These are phyloP conservation scores for Rhexocercosporidium sp. DNA, from an alignment of 2,329 filamentous ascomycete genomes.

Conservation along the genomic window DNA sequence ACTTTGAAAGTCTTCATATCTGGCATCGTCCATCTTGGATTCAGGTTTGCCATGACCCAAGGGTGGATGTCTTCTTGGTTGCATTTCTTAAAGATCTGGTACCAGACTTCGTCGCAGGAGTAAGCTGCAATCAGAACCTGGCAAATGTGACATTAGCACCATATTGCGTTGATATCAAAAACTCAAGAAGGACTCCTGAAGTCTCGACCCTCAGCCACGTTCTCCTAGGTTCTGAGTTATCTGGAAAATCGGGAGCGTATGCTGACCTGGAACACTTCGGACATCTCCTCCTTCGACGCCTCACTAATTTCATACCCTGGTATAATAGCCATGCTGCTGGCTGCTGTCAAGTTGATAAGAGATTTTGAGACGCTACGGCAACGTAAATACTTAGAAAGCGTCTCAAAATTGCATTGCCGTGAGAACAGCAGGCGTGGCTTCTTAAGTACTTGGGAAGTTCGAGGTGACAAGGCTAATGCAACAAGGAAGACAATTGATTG, in stretches of 20 bases:
- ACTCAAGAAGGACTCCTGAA: not conserved
- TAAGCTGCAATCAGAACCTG: constrained; percentile 21
- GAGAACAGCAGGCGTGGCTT: not conserved
- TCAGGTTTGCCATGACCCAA: constrained; percentile 28
- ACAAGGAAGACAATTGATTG: not conserved
- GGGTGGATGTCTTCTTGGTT: constrained; percentile 24
- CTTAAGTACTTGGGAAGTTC: not conserved
- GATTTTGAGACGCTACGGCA: not conserved
- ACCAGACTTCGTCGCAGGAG: constrained; percentile 29
- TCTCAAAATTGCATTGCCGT: not conserved
- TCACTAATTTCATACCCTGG: constrained; percentile 15
- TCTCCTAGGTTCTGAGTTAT: not conserved
- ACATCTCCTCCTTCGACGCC: constrained; percentile 23
- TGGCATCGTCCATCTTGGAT: constrained; percentile 29
- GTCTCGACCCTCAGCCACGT: not conserved
- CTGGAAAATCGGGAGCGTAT: not conserved
- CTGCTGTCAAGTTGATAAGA: not conserved
- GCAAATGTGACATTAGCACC: not conserved
- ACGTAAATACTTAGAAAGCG: not conserved
- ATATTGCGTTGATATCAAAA: not conserved
- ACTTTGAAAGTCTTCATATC: constrained; percentile 32
- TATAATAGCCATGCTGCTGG: not conserved
- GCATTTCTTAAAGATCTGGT: constrained; percentile 19
- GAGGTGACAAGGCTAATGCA: not conserved
- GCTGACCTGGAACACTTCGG: constrained; percentile 26